A percentile compares a stretch with the other conserved stretches of the same genome.
These are phyloP conservation scores for Coemansia sp. DNA, from an alignment of 371 early-diverging fungal genomes.

Conservation along the genomic window DNA sequence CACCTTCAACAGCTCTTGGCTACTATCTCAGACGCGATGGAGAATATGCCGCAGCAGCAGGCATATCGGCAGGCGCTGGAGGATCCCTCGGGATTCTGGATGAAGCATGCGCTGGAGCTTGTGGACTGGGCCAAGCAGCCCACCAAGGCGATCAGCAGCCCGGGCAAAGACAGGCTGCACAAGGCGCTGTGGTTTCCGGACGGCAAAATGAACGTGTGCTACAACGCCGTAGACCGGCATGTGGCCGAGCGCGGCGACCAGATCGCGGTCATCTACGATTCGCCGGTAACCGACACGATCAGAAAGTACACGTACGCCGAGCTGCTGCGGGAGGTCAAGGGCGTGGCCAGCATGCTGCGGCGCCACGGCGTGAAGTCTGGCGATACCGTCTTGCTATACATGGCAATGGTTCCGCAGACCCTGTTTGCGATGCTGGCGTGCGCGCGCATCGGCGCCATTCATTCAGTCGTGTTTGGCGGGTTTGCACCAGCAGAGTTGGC, in stretches of 20 bases:
- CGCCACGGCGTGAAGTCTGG: constrained; percentile 73
- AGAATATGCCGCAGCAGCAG: constrained; percentile 16
- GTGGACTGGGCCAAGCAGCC: constrained; percentile 45
- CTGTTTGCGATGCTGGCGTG: constrained; percentile 90
- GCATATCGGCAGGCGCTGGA: constrained; percentile 41
- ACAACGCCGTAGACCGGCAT: constrained; percentile 93
- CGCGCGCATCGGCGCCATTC: constrained; percentile 87
- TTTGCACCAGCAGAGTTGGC: constrained; percentile 83
- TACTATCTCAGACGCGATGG: too few relatives aligned
- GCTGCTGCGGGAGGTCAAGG: constrained; percentile 72
- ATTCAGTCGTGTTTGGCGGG: constrained; percentile 85
- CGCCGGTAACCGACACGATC: constrained; percentile 63
- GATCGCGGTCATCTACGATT: constrained; percentile 82
- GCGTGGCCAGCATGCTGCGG: constrained; percentile 72
- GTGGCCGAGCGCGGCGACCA: constrained; percentile 58
- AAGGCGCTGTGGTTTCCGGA: constrained; percentile 59
- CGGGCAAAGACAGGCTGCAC: constrained; percentile 18
- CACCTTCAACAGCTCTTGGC: too few relatives aligned
- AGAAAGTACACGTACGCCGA: constrained; percentile 71
- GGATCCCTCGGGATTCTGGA: constrained; percentile 48
- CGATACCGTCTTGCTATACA: constrained; percentile 88
- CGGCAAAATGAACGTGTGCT: constrained; percentile 84
- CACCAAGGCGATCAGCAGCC: constrained; percentile 18
- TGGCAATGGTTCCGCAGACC: constrained; percentile 94
- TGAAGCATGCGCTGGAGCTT: constrained; percentile 44